Evolutionary conservation across 768 basidiomycete genomes (phyloP), one percentile per base, ranked within the genome.

Genomic region (Lentinula lateritia): DNA sequence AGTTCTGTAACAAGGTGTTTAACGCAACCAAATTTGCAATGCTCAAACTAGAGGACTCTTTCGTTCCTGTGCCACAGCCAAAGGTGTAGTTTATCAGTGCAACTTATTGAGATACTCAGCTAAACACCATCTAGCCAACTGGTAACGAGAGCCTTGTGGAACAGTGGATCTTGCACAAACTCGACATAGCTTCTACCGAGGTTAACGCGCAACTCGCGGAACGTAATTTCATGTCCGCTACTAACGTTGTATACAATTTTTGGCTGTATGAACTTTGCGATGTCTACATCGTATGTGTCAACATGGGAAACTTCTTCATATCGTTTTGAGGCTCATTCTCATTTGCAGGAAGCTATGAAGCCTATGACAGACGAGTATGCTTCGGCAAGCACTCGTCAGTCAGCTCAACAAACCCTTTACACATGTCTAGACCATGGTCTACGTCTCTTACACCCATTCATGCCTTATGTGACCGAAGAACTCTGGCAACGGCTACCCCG

Each of bases 211-310:
- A 86, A 18, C 80, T 98, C 3, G 76, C 83, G 28, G 86, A 87
- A 23, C 85, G 96, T 50, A 95, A 95, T 71, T 98, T 99, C 78
- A 94, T 96, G 88, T 79, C 82, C 16, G 97, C 95, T 0, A 96
- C 97, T 0, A 88, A 80, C 2, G 80, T 86, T 0, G 88, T 84
- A 0, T 86, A 98, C 76, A 92, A 92, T 68, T 98, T 97, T 79
- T 99, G 97, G 96, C 74, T 99, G 42, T 95, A 98, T 72, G 96
- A 99, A 73, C 80, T 98, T n/a, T 99, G 97, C 70, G 97, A 99
- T 71, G 95, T 99, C 28, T 99, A 95, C 76, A 98, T 99, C 65
- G 93, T 95, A 62, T 64, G 91, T 71, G 10, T 18, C 15, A 23
- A 63, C 35, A 39, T 28, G 38, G 7, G 28, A 16, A 13, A 39